These are phyloP conservation scores for Solanum pimpinellifolium DNA, from an alignment of 257 asterid genomes.

Conservation along the genomic window DNA sequence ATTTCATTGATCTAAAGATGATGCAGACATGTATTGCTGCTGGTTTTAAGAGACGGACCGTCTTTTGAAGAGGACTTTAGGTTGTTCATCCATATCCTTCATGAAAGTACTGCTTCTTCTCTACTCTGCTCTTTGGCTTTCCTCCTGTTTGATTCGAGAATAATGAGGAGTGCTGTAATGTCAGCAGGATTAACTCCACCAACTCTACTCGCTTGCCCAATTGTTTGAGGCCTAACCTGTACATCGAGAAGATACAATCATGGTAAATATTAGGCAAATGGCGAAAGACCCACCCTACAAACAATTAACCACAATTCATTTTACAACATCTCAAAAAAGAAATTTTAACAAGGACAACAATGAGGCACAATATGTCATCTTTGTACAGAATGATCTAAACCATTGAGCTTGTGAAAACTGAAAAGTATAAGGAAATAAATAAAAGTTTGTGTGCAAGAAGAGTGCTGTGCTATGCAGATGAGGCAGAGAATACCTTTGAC, in stretches of 20 bases:
- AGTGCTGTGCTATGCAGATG: not conserved
- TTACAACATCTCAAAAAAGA: not conserved
- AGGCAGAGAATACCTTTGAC: slow-evolving; percentile 52
- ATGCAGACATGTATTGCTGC: not conserved
- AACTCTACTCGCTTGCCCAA: slow-evolving; percentile 97
- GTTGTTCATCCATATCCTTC: not conserved
- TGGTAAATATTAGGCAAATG: not conserved
- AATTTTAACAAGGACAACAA: not conserved
- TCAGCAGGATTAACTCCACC: slow-evolving; percentile 99
- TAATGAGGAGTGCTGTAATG: slow-evolving; percentile 86
- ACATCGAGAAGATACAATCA: not conserved
- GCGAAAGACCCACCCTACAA: not conserved
- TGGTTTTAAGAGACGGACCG: not conserved
- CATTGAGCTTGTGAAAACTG: not conserved
- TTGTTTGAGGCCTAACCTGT: slow-evolving; percentile 92
- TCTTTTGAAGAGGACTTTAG: slow-evolving; percentile 14
- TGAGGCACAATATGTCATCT: not conserved
- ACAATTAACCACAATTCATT: not conserved
- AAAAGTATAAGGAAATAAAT: not conserved
- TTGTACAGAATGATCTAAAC: not conserved
- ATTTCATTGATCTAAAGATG: not conserved
- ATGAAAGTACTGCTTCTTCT: slow-evolving; percentile 18
- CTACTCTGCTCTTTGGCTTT: slow-evolving; percentile 39
- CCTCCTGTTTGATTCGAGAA: slow-evolving; percentile 79
- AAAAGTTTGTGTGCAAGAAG: not conserved